Conservation (phyloP, 306 rosid species). For the Senna tora region DNA sequence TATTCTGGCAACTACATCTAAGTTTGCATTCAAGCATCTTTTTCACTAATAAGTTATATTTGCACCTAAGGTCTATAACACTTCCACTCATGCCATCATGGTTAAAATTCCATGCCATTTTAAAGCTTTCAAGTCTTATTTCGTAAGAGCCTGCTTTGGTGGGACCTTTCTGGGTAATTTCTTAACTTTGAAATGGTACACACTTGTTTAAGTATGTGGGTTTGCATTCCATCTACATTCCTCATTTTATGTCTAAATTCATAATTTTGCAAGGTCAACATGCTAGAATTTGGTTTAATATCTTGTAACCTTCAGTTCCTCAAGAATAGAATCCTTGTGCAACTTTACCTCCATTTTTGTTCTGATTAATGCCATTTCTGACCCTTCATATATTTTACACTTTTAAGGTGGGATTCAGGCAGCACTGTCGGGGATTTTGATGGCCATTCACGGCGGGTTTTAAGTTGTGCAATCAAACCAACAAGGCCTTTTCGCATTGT, state of each 20-base stretch:
- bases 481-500: slow-evolving; percentile 95
- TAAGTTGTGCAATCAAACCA: slow-evolving; percentile 90
- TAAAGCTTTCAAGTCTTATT: no score
- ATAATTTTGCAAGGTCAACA: neutral
- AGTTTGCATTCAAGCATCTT: no score
- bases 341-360: slow-evolving; percentile 20
- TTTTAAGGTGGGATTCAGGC: slow-evolving; percentile 93
- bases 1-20: no score
- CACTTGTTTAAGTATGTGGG: no score
- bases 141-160: no score
- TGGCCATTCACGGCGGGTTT: slow-evolving; percentile 91
- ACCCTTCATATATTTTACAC: slow-evolving; percentile 22
- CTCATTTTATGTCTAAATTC: neutral
- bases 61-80: no score
- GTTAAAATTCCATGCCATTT: no score
- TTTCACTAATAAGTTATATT: no score
- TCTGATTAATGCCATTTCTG: neutral
- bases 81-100: no score
- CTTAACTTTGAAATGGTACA: no score
- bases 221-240: no score
- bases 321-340: slow-evolving; percentile 12
- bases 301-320: slow-evolving; percentile 10
- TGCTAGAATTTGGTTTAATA: slow-evolving; percentile 16
- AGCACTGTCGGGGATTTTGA: slow-evolving; percentile 96
- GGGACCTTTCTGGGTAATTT: no score